Percentiles rank a stretch among this genome's conserved stretches.
phyloP scores from a whole-genome alignment of 371 early-diverging fungal genomes.

The Basidiobolus heterosporus region DNA sequence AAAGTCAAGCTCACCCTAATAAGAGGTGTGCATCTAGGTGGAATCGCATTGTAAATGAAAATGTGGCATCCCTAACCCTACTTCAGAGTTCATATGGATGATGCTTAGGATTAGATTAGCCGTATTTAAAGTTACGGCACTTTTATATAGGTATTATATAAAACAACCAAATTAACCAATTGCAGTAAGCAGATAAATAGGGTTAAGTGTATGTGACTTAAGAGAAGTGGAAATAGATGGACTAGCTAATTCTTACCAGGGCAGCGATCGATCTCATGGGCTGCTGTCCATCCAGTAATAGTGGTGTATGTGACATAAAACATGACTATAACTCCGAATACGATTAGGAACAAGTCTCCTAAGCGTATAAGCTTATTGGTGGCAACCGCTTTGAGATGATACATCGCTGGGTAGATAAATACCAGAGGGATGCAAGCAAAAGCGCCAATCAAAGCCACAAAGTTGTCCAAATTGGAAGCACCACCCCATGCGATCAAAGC shows the following conservation, averaged over 20 bases:
- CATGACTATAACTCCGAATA: constrained; percentile 56
- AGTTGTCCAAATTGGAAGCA: constrained; percentile 56
- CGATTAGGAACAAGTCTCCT: constrained; percentile 37
- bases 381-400: constrained; percentile 50
- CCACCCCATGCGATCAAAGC: constrained; percentile 59
- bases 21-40: no score
- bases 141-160: no score
- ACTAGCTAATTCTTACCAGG: neutral
- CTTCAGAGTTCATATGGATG: no score
- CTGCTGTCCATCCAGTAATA: constrained; percentile 31
- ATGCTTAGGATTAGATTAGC: no score
- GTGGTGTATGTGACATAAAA: constrained; percentile 62
- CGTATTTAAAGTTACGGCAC: no score
- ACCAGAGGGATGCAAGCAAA: constrained; percentile 52
- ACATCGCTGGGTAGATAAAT: constrained; percentile 69
- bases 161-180: no score
- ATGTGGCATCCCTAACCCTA: no score
- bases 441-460: constrained; percentile 66
- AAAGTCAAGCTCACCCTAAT: no score
- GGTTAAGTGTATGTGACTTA: no score
- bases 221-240: no score
- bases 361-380: constrained; percentile 15
- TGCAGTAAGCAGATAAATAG: no score
- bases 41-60: no score
- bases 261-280: neutral